Percentiles rank a stretch among this genome's conserved stretches.
Evolutionary conservation across 179 eudicot species (phyloP).

Genomic region (Patellifolia procumbens): DNA sequence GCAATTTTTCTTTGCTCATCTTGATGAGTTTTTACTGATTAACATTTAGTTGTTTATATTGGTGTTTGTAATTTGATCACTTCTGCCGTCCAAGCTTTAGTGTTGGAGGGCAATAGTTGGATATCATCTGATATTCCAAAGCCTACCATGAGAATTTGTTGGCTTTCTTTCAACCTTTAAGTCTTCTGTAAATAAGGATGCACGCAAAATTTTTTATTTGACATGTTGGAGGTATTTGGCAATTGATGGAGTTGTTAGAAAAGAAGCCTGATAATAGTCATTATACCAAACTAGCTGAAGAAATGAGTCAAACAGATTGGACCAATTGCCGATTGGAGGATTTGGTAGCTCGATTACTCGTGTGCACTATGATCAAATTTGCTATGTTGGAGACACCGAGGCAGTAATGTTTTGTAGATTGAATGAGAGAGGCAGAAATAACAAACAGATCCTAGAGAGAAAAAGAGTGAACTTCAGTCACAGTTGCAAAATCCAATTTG

Average conservation of each 20-base stretch:
- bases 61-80: background rate
- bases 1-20: conserved; percentile 1
- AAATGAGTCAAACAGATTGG: background rate
- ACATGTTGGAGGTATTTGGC: background rate
- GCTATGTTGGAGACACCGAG: background rate
- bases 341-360: background rate
- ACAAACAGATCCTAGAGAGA: background rate
- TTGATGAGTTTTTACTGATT: background rate
- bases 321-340: background rate
- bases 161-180: background rate
- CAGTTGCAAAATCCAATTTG: background rate
- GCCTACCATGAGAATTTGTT: background rate
- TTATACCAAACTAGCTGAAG: background rate
- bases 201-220: background rate
- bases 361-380: background rate
- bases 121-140: background rate
- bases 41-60: background rate
- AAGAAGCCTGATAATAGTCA: background rate
- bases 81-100: background rate
- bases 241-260: background rate
- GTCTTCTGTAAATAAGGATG: background rate
- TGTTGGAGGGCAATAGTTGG: background rate
- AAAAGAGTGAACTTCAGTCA: background rate
- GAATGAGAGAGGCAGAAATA: background rate
- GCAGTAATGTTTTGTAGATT: background rate